Evolutionary conservation across 2,329 filamentous ascomycete species (phyloP).

Genomic region (Albophoma yamanashiensis): DNA sequence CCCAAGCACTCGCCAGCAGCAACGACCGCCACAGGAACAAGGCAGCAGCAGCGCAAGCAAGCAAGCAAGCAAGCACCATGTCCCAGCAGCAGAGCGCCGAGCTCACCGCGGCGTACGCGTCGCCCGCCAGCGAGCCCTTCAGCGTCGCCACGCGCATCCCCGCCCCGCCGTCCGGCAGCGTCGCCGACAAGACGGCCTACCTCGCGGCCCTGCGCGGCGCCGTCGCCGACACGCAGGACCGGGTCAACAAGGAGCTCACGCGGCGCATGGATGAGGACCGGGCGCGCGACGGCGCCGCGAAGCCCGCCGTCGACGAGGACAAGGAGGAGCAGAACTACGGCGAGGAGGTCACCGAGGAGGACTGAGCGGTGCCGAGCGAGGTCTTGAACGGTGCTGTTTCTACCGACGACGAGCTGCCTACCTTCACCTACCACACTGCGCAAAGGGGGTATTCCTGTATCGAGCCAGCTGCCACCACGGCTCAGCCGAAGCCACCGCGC

Average conservation of each 20-base stretch:
- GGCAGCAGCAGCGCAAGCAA: too few species aligned
- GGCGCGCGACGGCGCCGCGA: slow-evolving; percentile 26
- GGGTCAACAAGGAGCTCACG: slow-evolving; percentile 62
- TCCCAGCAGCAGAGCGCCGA: background rate
- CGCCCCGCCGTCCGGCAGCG: slow-evolving; percentile 21
- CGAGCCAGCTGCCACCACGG: slow-evolving; percentile 11
- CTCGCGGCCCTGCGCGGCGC: slow-evolving; percentile 47
- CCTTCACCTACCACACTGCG: background rate
- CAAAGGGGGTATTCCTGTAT: slow-evolving; percentile 15
- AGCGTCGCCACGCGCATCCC: slow-evolving; percentile 24
- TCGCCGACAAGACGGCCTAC: slow-evolving; percentile 45
- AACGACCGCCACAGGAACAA: too few species aligned
- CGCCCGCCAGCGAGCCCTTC: slow-evolving; percentile 38
- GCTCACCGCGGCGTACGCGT: slow-evolving; percentile 44
- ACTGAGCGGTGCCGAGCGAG: slow-evolving; percentile 14
- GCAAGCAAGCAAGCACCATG: background rate
- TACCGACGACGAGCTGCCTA: background rate
- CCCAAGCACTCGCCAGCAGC: too few species aligned
- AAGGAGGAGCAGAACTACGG: slow-evolving; percentile 73
- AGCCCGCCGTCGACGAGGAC: slow-evolving; percentile 33
- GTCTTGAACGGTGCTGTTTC: background rate
- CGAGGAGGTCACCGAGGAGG: slow-evolving; percentile 67
- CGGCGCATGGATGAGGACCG: slow-evolving; percentile 66
- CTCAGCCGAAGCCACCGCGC: background rate
- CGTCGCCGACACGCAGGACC: slow-evolving; percentile 48